Evolutionary conservation across 1,284 basidiomycete species (phyloP), one percentile per base, ranked within the genome.

Genomic region (Porodaedalea pini): DNA sequence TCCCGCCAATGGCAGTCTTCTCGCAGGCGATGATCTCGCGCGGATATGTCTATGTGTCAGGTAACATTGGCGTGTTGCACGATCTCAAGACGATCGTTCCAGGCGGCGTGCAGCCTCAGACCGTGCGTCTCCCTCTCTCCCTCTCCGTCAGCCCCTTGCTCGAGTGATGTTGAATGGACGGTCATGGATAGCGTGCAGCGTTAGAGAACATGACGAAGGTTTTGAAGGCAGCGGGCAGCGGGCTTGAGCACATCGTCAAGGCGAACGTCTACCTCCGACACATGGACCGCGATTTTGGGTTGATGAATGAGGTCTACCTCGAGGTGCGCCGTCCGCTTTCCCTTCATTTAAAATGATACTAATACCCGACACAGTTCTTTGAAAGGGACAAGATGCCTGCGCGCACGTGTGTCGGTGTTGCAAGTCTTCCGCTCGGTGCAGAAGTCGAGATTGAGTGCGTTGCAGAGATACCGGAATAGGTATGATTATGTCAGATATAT

Each of bases 391-490:
- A 73, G 13, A 75, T 82, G 64, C 85, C 84, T 21, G 83, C 84
- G 25, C 75, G 85, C 44, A 87, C 85, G 8, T 86, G 84, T 65
- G 70, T 89, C 40, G 85, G 83, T 3, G 85, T 88, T 15, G 78
- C 75, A 2, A 69, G 75, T 19, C 75, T 88, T 13, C 83, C 86
- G 0, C 63, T 82, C 51, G 80, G 80, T 10, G 84, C 82, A 2
- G 77, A 77, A 59, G 78, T 88, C 31, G 84, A 86, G 72, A 81
- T 88, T 44, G 86, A 88, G 64, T 85, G 83, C 61, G 74, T 82
- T 36, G 84, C 84, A 5, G 77, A 79, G 51, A 68, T 81, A 50
- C 64, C 68, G 8, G 43, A 51, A 21, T 37, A 51, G 49, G n/a
- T n/a, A n/a, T n/a, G n/a, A n/a, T n/a, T n/a, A n/a, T n/a, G n/a